These are phyloP conservation scores for Tripidium arundinaceum DNA, from an alignment of 202 grass and related monocot species.

Conservation along the genomic window DNA sequence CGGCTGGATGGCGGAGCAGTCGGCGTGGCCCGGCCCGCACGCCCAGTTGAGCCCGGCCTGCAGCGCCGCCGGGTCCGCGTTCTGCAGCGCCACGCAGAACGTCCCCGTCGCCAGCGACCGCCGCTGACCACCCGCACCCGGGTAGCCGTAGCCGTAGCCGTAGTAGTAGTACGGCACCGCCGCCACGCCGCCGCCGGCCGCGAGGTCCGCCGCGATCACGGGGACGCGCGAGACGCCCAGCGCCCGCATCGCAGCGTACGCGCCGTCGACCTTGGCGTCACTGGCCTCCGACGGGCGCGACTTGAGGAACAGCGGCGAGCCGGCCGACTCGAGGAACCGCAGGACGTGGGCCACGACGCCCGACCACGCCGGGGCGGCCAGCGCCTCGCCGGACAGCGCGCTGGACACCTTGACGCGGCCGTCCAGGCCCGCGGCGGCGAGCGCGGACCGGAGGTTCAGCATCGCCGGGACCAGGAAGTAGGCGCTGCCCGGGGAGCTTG, in stretches of 20 bases:
- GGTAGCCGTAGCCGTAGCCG: neutral
- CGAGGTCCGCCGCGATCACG: slow-evolving; percentile 17
- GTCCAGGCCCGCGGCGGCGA: slow-evolving; percentile 28
- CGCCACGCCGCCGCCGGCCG: neutral
- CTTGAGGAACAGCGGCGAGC: slow-evolving; percentile 42
- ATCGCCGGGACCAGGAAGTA: slow-evolving; percentile 44
- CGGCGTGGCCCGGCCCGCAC: slow-evolving; percentile 55
- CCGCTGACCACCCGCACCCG: neutral
- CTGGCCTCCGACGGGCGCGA: neutral
- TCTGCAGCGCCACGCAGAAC: slow-evolving; percentile 85
- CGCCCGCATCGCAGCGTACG: slow-evolving; percentile 33
- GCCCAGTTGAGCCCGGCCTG: slow-evolving; percentile 73
- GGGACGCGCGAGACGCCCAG: slow-evolving; percentile 25
- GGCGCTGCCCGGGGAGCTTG: neutral
- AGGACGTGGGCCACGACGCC: neutral
- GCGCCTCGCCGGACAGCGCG: neutral
- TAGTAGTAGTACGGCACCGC: slow-evolving; percentile 24
- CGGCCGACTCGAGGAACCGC: slow-evolving; percentile 20
- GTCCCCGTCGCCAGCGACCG: slow-evolving; percentile 54
- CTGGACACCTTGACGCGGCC: slow-evolving; percentile 37
- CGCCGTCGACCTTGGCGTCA: slow-evolving; percentile 21
- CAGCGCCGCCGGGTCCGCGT: slow-evolving; percentile 51
- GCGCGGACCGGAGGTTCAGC: slow-evolving; percentile 35
- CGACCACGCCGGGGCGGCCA: neutral
- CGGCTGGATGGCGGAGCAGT: slow-evolving; percentile 75